Evolutionary conservation across 805 yeast genomes (phyloP).

Genomic region (Vanderwaltozyma tropicalis): DNA sequence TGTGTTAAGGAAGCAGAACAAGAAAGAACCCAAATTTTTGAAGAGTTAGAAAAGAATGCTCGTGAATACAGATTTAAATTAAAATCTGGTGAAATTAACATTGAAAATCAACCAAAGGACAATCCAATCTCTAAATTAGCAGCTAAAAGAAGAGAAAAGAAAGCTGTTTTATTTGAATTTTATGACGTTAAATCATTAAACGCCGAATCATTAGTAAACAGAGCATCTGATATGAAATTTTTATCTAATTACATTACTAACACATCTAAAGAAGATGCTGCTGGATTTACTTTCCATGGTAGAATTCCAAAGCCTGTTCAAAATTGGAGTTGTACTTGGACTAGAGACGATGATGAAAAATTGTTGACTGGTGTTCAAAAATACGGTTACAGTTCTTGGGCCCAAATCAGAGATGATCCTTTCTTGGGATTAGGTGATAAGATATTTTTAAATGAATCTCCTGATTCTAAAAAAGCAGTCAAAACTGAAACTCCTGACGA

Average conservation of each 20-base stretch:
- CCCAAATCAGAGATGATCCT: slow-evolving; percentile 91
- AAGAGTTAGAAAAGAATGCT: slow-evolving; percentile 52
- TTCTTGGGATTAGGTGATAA: slow-evolving; percentile 76
- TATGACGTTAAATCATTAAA: slow-evolving; percentile 80
- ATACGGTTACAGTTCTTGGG: slow-evolving; percentile 96
- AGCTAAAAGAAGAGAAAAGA: slow-evolving; percentile 70
- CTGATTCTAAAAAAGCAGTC: slow-evolving; percentile 5
- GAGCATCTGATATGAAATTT: slow-evolving; percentile 76
- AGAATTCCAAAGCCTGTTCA: slow-evolving; percentile 67
- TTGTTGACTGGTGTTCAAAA: slow-evolving; percentile 77
- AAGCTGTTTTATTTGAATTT: slow-evolving; percentile 81
- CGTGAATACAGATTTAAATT: slow-evolving; percentile 40
- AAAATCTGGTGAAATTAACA: slow-evolving; percentile 27
- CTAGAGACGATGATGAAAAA: slow-evolving; percentile 71
- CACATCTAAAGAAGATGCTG: slow-evolving; percentile 45
- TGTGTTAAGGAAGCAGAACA: slow-evolving; percentile 56
- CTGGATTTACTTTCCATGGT: slow-evolving; percentile 45
- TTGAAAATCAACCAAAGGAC: slow-evolving; percentile 26
- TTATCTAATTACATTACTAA: slow-evolving; percentile 44
- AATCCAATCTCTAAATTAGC: slow-evolving; percentile 46
- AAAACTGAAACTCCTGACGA: slow-evolving; percentile 1
- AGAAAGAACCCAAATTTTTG: slow-evolving; percentile 44
- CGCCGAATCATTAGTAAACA: slow-evolving; percentile 74
- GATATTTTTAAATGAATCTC: slow-evolving; percentile 51
- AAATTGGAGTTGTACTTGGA: slow-evolving; percentile 91